Evolutionary conservation across 2,329 filamentous ascomycete genomes (phyloP), one percentile per base, ranked within the genome.

Genomic region (Geosmithia morbida): DNA sequence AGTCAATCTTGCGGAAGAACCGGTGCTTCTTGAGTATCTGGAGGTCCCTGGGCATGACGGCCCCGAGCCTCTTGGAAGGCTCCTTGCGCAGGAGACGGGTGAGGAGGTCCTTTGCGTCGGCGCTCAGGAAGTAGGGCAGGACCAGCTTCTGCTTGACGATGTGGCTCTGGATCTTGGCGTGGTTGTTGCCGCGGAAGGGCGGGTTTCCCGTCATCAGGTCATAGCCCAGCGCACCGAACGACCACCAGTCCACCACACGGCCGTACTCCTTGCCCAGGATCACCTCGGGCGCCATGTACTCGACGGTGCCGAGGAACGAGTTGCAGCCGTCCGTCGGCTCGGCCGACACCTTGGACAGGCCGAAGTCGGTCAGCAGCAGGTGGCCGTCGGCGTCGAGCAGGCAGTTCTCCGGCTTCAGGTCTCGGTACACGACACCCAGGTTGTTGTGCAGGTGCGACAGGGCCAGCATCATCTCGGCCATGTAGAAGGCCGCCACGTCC

Each of bases 281-380:
- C 46, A 98, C 85, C 66, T 98, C 92, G 1, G 92, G 92, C 0
- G 92, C 94, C 92, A 98, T 98, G 74, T 98, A 98, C 62, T 97
- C 92, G 49, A 96, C 83, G 0, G 92, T 98, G 46, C 92, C 92
- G 10, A 96, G 79, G 54, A 96, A 84, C 41, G 87, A 95, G 65
- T 88, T 87, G 72, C 90, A 96, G 48, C 63, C 69, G 41, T 80
- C 80, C 3, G 59, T 56, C 18, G 59, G 57, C 49, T 88, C 82
- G 16, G 92, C 75, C 1, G 89, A 83, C 30, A 97, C 92, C 66
- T 98, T 98, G 67, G 87, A 94, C 17, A 98, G 77, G 4, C 92
- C 92, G 61, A 98, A 98, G 64, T 98, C 94, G 1, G 94, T 97
- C 26, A 98, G 75, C 4, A 98, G 78, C 1, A 98, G 76, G 61